Evolutionary conservation across 768 basidiomycete genomes (phyloP).

Genomic region (Agaricus bisporus): DNA sequence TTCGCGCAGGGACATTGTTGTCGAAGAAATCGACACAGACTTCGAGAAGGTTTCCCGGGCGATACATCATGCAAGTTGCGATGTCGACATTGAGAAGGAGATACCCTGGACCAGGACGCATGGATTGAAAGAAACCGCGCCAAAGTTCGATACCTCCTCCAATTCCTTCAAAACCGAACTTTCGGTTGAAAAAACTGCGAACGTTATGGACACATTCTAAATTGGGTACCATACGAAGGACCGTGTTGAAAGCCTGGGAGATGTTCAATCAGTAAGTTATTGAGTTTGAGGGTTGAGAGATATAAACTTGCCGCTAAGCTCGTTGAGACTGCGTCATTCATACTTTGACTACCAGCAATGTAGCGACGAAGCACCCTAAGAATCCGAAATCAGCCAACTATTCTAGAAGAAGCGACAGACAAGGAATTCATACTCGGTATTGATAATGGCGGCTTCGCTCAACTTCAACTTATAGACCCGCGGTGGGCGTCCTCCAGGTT

Average conservation of each 20-base stretch:
- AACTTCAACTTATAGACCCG: constrained; percentile 62
- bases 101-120: constrained; percentile 57
- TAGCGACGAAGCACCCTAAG: constrained; percentile 49
- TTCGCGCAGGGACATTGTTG: constrained; percentile 1
- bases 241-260: constrained; percentile 63
- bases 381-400: neutral
- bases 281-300: too few relatives aligned
- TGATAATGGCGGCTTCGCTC: constrained; percentile 40
- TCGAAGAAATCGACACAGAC: constrained; percentile 52
- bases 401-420: neutral
- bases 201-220: constrained; percentile 64
- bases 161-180: constrained; percentile 37
- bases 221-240: constrained; percentile 70
- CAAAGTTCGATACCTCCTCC: constrained; percentile 64
- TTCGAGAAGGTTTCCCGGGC: constrained; percentile 49
- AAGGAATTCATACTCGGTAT: constrained; percentile 20
- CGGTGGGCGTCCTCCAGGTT: constrained; percentile 31
- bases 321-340: constrained; percentile 48
- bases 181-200: constrained; percentile 65
- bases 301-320: constrained; percentile 48
- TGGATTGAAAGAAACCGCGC: constrained; percentile 79
- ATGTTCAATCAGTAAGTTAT: neutral
- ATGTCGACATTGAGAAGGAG: constrained; percentile 77
- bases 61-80: constrained; percentile 72
- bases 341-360: constrained; percentile 50